Base-by-base conservation (phyloP, 1,284 basidiomycete genomes). In the Ceratobasidium sp. region DNA sequence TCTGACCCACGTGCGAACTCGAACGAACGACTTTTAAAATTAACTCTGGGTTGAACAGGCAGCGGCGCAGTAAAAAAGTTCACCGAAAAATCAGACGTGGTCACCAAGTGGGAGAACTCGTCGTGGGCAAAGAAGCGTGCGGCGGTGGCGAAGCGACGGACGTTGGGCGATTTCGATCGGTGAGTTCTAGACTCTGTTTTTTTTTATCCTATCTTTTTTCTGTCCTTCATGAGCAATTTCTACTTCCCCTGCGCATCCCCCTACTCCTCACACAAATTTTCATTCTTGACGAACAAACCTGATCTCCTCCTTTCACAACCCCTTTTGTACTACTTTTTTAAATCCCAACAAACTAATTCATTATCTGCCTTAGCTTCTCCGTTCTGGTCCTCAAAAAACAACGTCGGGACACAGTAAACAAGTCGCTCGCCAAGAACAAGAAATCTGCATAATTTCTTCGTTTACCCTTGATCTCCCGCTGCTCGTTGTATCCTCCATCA, bases 121-220 rank as follows among this genome's bases (percentile, higher is more conserved):
- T 84, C 90, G n/a, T 99, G 97, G 97, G 95, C 95, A 81, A 93
- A 97, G 90, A 97, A 93, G 89, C 91, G 95, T 78, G 90, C 90
- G 67, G 93, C 95, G n/a, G 86, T 91, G 80, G 89, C 94, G 87
- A 90, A 90, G 85, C 91, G 97, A 85, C 90, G 93, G 87, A 89
- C 90, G 84, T 85, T 96, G 77, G 93, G 91, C 86, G 97, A 99
- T 89, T 99, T 99, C 86, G 94, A 94, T 82, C 92, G 97, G 79
- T 90, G 53, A 49, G 71, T 53, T 9, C n/a, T 13, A 33, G 4
- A 10, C n/a, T 58, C 55, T 2, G 46, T 23, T n/a, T 33, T 33
- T 33, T n/a, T n/a, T n/a, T n/a, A n/a, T n/a, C n/a, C n/a, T n/a
- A n/a, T n/a, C n/a, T n/a, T n/a, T n/a, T n/a, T n/a, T n/a, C n/a